Evolutionary conservation across 1,284 basidiomycete species (phyloP).

Genomic region (Ustanciosporium gigantosporum): DNA sequence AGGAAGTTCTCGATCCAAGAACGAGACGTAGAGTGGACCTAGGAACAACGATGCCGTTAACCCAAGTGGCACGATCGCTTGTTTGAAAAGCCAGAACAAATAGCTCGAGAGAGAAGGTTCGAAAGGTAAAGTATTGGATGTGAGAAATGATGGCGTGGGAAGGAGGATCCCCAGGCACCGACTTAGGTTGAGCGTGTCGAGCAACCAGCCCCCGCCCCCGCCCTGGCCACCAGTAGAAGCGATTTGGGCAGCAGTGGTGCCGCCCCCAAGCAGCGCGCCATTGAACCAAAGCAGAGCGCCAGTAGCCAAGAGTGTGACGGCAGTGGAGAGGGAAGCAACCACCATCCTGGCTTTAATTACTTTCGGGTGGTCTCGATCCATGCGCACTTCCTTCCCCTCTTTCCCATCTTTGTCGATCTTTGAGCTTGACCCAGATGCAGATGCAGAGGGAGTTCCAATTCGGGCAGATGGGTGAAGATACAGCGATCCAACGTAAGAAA

Average conservation of each 20-base stretch:
- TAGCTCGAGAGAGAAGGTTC: slow-evolving; percentile 13
- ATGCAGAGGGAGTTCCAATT: slow-evolving; percentile 4
- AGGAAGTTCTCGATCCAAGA: slow-evolving; percentile 68
- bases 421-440: too few species aligned
- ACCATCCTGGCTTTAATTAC: slow-evolving; percentile 39
- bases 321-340: slow-evolving; percentile 25
- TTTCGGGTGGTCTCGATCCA: slow-evolving; percentile 37
- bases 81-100: neutral
- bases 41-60: slow-evolving; percentile 78
- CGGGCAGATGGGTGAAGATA: slow-evolving; percentile 61
- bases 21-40: slow-evolving; percentile 76
- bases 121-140: slow-evolving; percentile 33
- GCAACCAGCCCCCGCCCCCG: slow-evolving; percentile 19
- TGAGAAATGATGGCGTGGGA: slow-evolving; percentile 31
- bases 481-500: slow-evolving; percentile 64
- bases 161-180: slow-evolving; percentile 42
- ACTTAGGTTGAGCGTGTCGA: slow-evolving; percentile 15
- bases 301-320: slow-evolving; percentile 7
- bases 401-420: slow-evolving; percentile 14
- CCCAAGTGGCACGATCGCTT: slow-evolving; percentile 7
- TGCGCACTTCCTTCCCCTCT: too few species aligned
- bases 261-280: neutral
- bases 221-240: too few species aligned
- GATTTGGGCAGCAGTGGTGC: neutral
- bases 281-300: slow-evolving; percentile 14